Base-by-base conservation (phyloP, 2,329 filamentous ascomycete species). In the Sporothrix luriei region DNA sequence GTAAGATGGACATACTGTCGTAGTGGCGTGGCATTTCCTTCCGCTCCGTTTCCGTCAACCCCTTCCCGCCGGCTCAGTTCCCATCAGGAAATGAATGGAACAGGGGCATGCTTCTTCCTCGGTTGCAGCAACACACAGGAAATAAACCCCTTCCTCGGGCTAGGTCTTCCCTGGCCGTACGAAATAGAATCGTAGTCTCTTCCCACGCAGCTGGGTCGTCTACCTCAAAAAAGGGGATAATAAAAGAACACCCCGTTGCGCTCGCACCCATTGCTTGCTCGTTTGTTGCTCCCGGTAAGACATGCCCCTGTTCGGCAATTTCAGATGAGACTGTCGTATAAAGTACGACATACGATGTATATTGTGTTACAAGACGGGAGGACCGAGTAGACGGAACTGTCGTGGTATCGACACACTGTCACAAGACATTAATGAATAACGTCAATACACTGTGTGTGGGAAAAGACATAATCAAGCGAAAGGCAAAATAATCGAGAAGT, bases 291-390 rank as follows among this genome's bases (percentile, higher is more conserved):
- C 55, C 57, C 43, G n/a, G 33, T 14, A 64, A 64, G 59, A 64
- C 40, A 49, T 64, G 40, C 43, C 59, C 59, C 43, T 62, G n/a
- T 48, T 49, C 43, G 43, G 59, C 24, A 29, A 49, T 49, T 64
- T 49, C 24, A 49, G 19, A 29, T 48, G 40, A 48, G 40, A 49
- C 40, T n/a, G 48, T 49, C 14, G 7, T 3, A 61, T n/a, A 46
- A 3, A 61, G 19, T 13, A 16, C 33, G 33, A 33, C 33, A 9
- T 1, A 33, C 6, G 33, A 33, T 33, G 33, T 33, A 33, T 7
- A 33, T 33, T 33, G 33, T 33, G 33, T 33, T 1, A 33, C 2
- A 14, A 16, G 40, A 43, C 10, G 14, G 11, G 11, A 16, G 1
- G 16, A 29, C 9, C 24, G 21, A 24, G 9, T 4, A 9, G 40